phyloP scores from a whole-genome alignment of 257 asterid species.

The Jaltomata sinuosa region DNA sequence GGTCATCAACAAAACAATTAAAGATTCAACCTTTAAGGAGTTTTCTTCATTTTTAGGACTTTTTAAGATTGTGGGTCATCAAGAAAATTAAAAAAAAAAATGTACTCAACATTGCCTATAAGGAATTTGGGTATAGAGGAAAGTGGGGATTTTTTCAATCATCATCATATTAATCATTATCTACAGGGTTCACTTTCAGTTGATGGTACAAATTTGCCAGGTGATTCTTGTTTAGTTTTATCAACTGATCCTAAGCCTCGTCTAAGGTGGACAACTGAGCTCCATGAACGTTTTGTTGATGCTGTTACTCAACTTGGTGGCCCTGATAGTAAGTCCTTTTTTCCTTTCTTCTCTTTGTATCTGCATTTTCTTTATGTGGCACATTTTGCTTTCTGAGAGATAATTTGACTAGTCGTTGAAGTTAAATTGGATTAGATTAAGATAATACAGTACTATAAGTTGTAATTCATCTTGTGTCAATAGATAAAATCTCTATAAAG shows the following conservation, averaged over 20 bases:
- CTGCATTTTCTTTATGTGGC: background rate
- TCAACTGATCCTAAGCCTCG: constrained; percentile 70
- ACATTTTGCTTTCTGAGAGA: rapidly evolving
- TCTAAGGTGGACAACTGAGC: constrained; percentile 70
- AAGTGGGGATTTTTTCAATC: constrained; percentile 22
- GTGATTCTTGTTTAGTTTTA: constrained; percentile 54
- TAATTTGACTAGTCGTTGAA: background rate
- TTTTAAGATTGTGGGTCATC: background rate
- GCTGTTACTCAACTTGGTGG: constrained; percentile 79
- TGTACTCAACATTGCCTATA: constrained; percentile 52
- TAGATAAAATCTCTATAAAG: too few relatives aligned
- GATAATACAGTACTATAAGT: too few relatives aligned
- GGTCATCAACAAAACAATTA: background rate
- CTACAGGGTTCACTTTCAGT: constrained; percentile 11
- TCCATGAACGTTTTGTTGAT: constrained; percentile 59
- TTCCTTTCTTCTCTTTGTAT: background rate
- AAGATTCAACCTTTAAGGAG: background rate
- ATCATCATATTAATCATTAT: constrained; percentile 9
- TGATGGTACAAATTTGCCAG: constrained; percentile 53
- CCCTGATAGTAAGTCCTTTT: constrained; percentile 48
- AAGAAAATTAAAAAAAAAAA: constrained; percentile 3
- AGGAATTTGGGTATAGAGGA: constrained; percentile 31
- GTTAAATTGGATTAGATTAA: background rate
- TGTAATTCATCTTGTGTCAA: too few relatives aligned
- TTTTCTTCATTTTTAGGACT: background rate